Conservation (phyloP, 768 basidiomycete genomes). For the Leccinum imitatum region DNA sequence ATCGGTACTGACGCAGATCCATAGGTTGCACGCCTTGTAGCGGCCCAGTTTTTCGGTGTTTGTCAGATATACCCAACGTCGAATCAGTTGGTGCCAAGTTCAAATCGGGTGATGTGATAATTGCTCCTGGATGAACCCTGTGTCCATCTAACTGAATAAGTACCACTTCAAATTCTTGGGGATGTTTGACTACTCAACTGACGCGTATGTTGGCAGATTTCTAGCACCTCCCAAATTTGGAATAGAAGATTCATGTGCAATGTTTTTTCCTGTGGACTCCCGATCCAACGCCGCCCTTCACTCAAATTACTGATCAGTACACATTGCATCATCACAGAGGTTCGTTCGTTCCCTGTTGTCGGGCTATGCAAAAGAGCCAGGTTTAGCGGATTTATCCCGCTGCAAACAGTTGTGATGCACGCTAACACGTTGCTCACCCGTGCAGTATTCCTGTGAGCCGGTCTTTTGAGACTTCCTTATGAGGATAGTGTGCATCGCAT, state of each 20-base stretch:
- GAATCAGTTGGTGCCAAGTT: no score
- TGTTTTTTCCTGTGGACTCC: not conserved
- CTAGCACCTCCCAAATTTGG: not conserved
- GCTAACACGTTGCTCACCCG: no score
- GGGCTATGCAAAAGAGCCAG: no score
- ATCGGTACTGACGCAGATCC: no score
- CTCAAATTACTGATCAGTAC: not conserved
- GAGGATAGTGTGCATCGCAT: no score
- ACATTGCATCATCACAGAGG: not conserved
- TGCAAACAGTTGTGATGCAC: not conserved
- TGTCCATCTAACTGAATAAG: not conserved
- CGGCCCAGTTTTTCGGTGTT: no score
- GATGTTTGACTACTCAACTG: not conserved
- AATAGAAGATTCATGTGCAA: not conserved
- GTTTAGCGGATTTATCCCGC: not conserved
- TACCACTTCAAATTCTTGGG: not conserved
- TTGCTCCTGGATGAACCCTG: not conserved
- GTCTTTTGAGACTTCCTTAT: no score
- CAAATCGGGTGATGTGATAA: no score
- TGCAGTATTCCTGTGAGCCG: no score
- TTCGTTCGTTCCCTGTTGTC: no score
- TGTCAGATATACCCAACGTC: no score
- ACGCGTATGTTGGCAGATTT: not conserved
- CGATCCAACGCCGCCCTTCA: not conserved
- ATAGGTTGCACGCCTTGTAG: no score